A percentile compares a stretch with the other conserved stretches of the same genome.
Evolutionary conservation across 148 eudicot genomes (phyloP).

Genomic region (Arctostaphylos glauca): DNA sequence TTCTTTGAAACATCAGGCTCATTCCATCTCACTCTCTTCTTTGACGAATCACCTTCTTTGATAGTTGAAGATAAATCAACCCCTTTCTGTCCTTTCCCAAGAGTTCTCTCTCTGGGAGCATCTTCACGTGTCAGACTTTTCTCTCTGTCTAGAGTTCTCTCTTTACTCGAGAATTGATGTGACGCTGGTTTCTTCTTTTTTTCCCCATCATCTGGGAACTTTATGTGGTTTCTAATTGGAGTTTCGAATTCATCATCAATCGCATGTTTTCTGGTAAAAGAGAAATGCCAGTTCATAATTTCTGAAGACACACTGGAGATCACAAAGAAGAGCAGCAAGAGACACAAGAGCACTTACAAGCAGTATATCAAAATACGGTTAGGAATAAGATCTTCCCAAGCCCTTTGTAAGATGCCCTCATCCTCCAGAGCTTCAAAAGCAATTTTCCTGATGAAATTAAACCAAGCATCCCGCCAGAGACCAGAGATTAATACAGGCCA

Average conservation of each 20-base stretch:
- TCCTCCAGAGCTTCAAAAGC: conserved; percentile 53
- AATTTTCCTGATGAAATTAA: conserved; percentile 52
- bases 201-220: conserved; percentile 42
- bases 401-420: conserved; percentile 52
- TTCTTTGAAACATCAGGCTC: conserved; percentile 24
- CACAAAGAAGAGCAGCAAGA: neutral
- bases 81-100: conserved; percentile 31
- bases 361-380: conserved; percentile 87
- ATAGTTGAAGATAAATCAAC: conserved; percentile 21
- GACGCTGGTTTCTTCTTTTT: conserved; percentile 37
- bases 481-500: neutral
- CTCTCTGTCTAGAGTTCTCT: conserved; percentile 22
- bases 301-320: neutral
- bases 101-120: conserved; percentile 27
- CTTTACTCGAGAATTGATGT: conserved; percentile 16
- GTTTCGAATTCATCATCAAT: conserved; percentile 59
- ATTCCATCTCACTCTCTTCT: conserved; percentile 25
- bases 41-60: conserved; percentile 31
- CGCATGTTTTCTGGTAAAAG: conserved; percentile 63
- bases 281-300: neutral
- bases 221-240: conserved; percentile 70
- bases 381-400: conserved; percentile 77
- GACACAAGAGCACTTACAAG: conserved; percentile 51
- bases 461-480: conserved; percentile 13
- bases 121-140: conserved; percentile 27